Evolutionary conservation across 768 basidiomycete species (phyloP), one percentile per base, ranked within the genome.

Genomic region (Boletus pseudo-olivaceus): DNA sequence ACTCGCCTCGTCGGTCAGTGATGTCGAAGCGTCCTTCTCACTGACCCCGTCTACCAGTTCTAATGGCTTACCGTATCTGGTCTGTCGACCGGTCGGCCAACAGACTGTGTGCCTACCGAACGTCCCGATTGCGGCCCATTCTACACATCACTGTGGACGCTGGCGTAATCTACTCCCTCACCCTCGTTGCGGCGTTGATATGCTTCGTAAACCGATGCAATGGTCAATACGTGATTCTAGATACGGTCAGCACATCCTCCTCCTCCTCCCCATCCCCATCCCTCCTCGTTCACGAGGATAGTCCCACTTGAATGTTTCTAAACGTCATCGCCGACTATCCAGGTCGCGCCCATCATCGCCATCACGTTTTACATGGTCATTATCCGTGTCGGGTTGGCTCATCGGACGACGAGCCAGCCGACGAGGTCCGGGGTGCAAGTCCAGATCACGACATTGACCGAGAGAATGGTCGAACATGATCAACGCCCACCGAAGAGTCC

Each of bases 1-100:
- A 5, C 20, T 41, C 12, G 9, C 14, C 4, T 30, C 9, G 29
- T 47, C 54, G 12, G 26, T 47, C n/a, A n/a, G 19, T 7, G 11
- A 23, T 23, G 6, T 17, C 7, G 20, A 38, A 30, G 43, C 14
- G 8, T n/a, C 4, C 19, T 27, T 40, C 38, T 44, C 27, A 51
- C n/a, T n/a, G n/a, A n/a, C n/a, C n/a, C n/a, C n/a, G n/a, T 19
- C 34, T 11, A 0, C 27, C 33, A 72, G 73, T 57, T 39, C 51
- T 69, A 19, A 50, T 73, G 23, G 68, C 69, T 4, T 59, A 60
- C 32, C 67, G 65, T 15, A 72, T 74, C 41, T 68, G 70, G 66
- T 44, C 56, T 7, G 64, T 67, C 32, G 70, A 71, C 20, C 53
- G 55, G 10, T 56, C 50, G 15, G 54, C 65, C 7, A 53, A 54